These are phyloP conservation scores for Tricholoma hemisulphureum DNA, from an alignment of 768 basidiomycete genomes.

Conservation along the genomic window DNA sequence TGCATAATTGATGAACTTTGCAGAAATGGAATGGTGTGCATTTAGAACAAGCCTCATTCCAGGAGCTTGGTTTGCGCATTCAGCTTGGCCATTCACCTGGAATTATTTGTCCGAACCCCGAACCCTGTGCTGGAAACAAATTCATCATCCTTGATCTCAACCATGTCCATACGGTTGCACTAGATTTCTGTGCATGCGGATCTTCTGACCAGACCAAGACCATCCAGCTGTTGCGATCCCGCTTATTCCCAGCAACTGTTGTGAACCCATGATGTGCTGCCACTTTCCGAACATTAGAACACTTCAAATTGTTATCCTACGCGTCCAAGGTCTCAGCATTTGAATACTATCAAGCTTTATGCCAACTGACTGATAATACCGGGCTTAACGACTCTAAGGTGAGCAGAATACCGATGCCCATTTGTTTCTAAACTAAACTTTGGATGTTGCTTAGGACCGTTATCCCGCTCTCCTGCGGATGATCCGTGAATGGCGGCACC, in stretches of 20 bases:
- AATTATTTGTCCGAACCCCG: slow-evolving; percentile 20
- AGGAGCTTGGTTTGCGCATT: not conserved
- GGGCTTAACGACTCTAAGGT: not conserved
- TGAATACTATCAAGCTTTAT: no score
- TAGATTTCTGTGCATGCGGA: slow-evolving; percentile 25
- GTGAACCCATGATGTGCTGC: slow-evolving; percentile 16
- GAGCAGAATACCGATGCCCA: not conserved
- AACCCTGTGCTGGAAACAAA: slow-evolving; percentile 10
- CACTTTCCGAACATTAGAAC: slow-evolving; percentile 16
- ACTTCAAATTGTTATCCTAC: slow-evolving; percentile 20
- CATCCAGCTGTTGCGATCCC: slow-evolving; percentile 17
- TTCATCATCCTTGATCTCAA: slow-evolving; percentile 22
- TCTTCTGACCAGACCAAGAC: slow-evolving; percentile 5
- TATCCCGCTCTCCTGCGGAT: slow-evolving; percentile 19
- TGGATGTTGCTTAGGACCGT: slow-evolving; percentile 13
- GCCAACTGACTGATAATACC: no score
- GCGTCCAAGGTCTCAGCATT: slow-evolving; percentile 19
- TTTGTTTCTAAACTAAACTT: not conserved
- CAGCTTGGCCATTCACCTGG: slow-evolving; percentile 11
- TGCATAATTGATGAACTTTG: no score
- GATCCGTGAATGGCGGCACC: slow-evolving; percentile 17
- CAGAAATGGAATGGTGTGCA: slow-evolving; percentile 11
- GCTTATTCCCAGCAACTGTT: slow-evolving; percentile 20
- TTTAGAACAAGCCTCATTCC: not conserved
- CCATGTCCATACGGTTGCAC: slow-evolving; percentile 19